Evolutionary conservation across 805 yeast genomes (phyloP).

Genomic region (Metschnikowia proteae): DNA sequence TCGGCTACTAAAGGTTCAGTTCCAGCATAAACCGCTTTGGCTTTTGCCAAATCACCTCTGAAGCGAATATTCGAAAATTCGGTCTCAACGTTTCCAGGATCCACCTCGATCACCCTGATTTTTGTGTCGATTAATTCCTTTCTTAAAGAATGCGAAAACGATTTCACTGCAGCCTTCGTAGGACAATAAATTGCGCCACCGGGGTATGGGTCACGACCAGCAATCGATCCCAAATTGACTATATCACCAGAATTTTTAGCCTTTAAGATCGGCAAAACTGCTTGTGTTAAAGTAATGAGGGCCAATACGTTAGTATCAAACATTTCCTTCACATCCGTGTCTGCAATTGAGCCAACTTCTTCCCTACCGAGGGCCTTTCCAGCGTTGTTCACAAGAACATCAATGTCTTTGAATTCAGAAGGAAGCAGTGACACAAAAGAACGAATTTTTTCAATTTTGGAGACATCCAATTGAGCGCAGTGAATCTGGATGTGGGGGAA

Average conservation of each 20-base stretch:
- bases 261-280: conserved; percentile 67
- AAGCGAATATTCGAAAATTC: conserved; percentile 66
- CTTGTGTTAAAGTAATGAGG: conserved; percentile 77
- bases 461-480: conserved; percentile 49
- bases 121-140: conserved; percentile 71
- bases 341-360: conserved; percentile 61
- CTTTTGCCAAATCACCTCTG: conserved; percentile 57
- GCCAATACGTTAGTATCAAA: conserved; percentile 87
- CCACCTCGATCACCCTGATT: conserved; percentile 67
- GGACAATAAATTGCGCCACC: conserved; percentile 80
- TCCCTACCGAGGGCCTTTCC: conserved; percentile 79
- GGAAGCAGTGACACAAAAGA: conserved; percentile 55
- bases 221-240: conserved; percentile 72
- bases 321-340: conserved; percentile 69
- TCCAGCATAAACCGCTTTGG: conserved; percentile 62
- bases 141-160: conserved; percentile 67
- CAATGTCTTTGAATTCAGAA: conserved; percentile 57
- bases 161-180: conserved; percentile 66
- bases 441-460: conserved; percentile 38
- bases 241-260: conserved; percentile 68
- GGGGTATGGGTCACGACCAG: conserved; percentile 76
- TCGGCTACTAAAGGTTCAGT: conserved; percentile 67
- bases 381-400: conserved; percentile 68
- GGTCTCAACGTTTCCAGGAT: conserved; percentile 79
- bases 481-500: conserved; percentile 56